These are phyloP conservation scores for Boletus barrowsii DNA, from an alignment of 768 basidiomycete genomes.

Conservation along the genomic window DNA sequence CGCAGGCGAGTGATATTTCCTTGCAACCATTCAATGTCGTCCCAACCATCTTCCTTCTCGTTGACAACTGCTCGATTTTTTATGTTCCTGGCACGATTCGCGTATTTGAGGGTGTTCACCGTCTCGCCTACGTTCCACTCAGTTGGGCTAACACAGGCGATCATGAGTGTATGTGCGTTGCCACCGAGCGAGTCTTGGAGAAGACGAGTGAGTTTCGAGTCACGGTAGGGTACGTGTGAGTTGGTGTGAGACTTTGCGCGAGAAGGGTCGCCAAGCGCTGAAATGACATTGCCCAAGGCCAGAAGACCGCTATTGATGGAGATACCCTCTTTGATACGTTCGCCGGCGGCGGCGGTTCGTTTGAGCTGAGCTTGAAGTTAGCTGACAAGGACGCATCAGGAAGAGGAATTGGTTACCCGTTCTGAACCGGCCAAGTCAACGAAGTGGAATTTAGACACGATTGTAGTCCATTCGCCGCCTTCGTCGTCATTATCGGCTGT, in stretches of 20 bases:
- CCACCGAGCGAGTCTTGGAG: slow-evolving; percentile 87
- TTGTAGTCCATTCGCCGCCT: slow-evolving; percentile 80
- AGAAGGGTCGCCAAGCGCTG: slow-evolving; percentile 91
- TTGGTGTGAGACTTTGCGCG: slow-evolving; percentile 80
- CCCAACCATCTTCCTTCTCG: slow-evolving; percentile 97
- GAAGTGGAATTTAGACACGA: slow-evolving; percentile 96
- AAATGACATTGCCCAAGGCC: slow-evolving; percentile 97
- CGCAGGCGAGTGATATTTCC: slow-evolving; percentile 79
- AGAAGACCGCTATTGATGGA: slow-evolving; percentile 96
- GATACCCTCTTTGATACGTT: slow-evolving; percentile 98
- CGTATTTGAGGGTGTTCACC: slow-evolving; percentile 93
- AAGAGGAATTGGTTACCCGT: slow-evolving; percentile 49
- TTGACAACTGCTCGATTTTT: slow-evolving; percentile 91
- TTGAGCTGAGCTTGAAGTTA: slow-evolving; percentile 62
- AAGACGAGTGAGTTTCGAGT: slow-evolving; percentile 91
- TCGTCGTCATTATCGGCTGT: slow-evolving; percentile 51
- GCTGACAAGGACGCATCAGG: slow-evolving; percentile 3
- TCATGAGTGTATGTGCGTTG: slow-evolving; percentile 98
- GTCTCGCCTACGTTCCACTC: slow-evolving; percentile 97
- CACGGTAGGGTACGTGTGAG: slow-evolving; percentile 94
- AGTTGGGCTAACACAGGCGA: slow-evolving; percentile 94
- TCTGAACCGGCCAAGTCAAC: slow-evolving; percentile 98
- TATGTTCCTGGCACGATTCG: slow-evolving; percentile 95
- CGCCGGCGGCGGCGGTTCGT: slow-evolving; percentile 92
- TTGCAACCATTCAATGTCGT: slow-evolving; percentile 96